Conservation (phyloP, 768 basidiomycete genomes). For the Tylopilus plumbeoviolaceoides region DNA sequence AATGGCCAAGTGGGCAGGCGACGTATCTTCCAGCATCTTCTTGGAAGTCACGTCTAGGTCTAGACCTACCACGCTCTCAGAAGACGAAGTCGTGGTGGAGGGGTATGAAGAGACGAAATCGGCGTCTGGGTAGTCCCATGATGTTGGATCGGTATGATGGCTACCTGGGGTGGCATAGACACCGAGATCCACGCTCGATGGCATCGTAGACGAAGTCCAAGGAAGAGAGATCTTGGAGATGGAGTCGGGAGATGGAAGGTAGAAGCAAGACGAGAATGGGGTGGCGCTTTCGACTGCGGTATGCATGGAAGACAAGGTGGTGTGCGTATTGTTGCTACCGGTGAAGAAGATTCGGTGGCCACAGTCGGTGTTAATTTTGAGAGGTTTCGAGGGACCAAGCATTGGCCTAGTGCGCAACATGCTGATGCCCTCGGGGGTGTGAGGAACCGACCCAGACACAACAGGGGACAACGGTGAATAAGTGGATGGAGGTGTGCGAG, state of each 20-base stretch:
- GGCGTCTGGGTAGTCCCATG: conserved; percentile 45
- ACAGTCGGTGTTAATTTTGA: conserved; percentile 57
- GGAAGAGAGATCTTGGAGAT: conserved; percentile 34
- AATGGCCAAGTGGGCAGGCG: conserved; percentile 28
- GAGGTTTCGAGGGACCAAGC: conserved; percentile 35
- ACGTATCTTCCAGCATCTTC: conserved; percentile 29
- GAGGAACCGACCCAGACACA: conserved; percentile 40
- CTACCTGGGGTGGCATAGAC: conserved; percentile 41
- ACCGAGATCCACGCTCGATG: conserved; percentile 37
- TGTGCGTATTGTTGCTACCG: conserved; percentile 42
- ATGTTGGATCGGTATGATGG: conserved; percentile 47
- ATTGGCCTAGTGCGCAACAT: conserved; percentile 36
- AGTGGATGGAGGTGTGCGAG: conserved; percentile 49
- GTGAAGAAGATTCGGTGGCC: conserved; percentile 34
- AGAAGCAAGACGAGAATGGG: conserved; percentile 55
- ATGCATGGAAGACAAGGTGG: conserved; percentile 62
- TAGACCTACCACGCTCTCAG: conserved; percentile 31
- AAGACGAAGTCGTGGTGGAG: conserved; percentile 38
- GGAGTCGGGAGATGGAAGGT: conserved; percentile 43
- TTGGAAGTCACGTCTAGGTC: conserved; percentile 31
- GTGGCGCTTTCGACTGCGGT: conserved; percentile 66
- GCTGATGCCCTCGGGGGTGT: conserved; percentile 53
- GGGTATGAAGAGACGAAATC: conserved; percentile 49
- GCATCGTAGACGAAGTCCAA: conserved; percentile 32
- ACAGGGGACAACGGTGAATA: conserved; percentile 45